A percentile compares a stretch with the other conserved stretches of the same genome.
These are phyloP conservation scores for Colletotrichum sp. DNA, from an alignment of 2,329 filamentous ascomycete species.

Conservation along the genomic window DNA sequence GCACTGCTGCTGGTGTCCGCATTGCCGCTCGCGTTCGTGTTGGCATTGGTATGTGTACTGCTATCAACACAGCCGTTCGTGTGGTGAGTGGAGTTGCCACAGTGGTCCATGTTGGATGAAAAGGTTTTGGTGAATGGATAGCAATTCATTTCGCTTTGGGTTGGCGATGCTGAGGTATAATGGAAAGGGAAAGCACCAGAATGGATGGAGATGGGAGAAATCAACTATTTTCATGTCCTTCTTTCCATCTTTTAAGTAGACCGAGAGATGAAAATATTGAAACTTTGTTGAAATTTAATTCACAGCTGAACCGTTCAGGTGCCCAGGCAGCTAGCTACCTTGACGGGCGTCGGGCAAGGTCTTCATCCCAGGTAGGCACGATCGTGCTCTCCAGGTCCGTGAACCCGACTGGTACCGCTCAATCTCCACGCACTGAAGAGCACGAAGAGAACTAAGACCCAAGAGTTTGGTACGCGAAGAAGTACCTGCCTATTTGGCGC, in stretches of 20 bases:
- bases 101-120: neutral
- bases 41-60: neutral
- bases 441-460: neutral
- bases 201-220: neutral
- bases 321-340: neutral
- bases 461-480: neutral
- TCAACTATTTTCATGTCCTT: neutral
- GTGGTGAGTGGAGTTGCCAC: neutral
- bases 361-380: neutral
- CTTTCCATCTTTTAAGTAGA: neutral
- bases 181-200: neutral
- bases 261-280: neutral
- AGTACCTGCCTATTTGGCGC: neutral
- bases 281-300: neutral
- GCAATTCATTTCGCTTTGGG: neutral
- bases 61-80: neutral
- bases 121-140: neutral
- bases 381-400: neutral
- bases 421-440: neutral
- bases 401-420: neutral
- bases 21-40: neutral
- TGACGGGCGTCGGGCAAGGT: neutral
- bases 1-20: neutral
- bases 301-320: neutral
- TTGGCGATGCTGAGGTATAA: neutral